Evolutionary conservation across 208 protist genomes (phyloP).

Genomic region (Novymonas esmeraldas): DNA sequence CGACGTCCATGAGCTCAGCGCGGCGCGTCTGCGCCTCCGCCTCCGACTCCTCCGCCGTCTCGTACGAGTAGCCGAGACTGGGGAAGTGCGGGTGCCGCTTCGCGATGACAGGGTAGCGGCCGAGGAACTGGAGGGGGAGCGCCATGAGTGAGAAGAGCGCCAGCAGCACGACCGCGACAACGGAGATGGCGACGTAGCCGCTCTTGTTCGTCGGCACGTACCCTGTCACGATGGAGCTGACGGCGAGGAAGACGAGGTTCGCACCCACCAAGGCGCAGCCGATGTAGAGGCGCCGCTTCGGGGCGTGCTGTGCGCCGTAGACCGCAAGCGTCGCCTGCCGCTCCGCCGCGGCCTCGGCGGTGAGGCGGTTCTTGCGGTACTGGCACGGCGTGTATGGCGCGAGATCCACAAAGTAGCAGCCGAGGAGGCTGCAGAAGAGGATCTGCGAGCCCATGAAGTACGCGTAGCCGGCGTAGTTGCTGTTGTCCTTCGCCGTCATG

Average conservation of each 20-base stretch:
- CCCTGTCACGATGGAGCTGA: constrained; percentile 53
- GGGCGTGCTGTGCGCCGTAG: constrained; percentile 55
- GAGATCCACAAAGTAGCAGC: constrained; percentile 51
- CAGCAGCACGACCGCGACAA: constrained; percentile 52
- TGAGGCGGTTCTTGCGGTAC: constrained; percentile 44
- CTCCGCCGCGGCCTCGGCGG: constrained; percentile 42
- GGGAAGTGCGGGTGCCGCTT: constrained; percentile 43
- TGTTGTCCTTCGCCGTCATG: constrained; percentile 21
- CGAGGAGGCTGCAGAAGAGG: constrained; percentile 39
- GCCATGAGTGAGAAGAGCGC: constrained; percentile 54
- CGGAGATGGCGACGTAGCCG: constrained; percentile 45
- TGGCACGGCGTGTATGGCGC: constrained; percentile 63
- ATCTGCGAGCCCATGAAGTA: constrained; percentile 63
- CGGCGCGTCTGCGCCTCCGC: neutral
- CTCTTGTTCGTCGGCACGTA: constrained; percentile 43
- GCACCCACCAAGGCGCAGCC: constrained; percentile 45
- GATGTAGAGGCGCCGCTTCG: constrained; percentile 53
- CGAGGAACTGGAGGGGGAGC: constrained; percentile 74
- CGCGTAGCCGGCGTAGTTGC: constrained; percentile 60
- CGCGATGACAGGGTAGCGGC: constrained; percentile 50
- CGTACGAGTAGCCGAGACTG: constrained; percentile 39
- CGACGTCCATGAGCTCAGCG: neutral
- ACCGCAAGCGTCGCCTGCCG: constrained; percentile 41
- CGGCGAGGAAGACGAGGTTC: constrained; percentile 55
- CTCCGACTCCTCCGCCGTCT: constrained; percentile 3